Conservation (phyloP, 352 stramenopile species). For the Globisporangium cystogenes region DNA sequence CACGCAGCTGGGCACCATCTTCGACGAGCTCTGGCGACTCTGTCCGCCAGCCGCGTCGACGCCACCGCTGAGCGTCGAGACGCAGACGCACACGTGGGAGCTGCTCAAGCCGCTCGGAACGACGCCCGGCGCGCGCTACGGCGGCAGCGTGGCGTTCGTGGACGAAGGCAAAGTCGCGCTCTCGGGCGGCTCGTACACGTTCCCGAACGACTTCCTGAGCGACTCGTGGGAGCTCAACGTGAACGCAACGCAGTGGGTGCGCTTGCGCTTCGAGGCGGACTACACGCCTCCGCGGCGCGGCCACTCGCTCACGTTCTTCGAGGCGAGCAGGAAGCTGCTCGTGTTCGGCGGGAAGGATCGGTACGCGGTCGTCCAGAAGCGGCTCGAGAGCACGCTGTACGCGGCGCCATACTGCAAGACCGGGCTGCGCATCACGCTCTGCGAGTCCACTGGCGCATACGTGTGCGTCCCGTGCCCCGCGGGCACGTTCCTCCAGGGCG, state of each 20-base stretch:
- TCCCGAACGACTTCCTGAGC: slow-evolving; percentile 67
- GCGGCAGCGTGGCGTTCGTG: slow-evolving; percentile 41
- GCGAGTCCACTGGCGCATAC: slow-evolving; percentile 38
- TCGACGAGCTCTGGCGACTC: slow-evolving; percentile 65
- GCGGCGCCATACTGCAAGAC: slow-evolving; percentile 37
- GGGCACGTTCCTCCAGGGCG: slow-evolving; percentile 48
- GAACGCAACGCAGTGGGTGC: slow-evolving; percentile 62
- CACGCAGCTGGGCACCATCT: slow-evolving; percentile 36
- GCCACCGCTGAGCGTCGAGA: slow-evolving; percentile 24
- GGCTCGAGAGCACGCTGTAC: slow-evolving; percentile 48
- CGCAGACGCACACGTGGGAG: slow-evolving; percentile 48
- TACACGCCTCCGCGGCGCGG: slow-evolving; percentile 42
- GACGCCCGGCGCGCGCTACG: slow-evolving; percentile 50
- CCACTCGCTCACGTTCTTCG: slow-evolving; percentile 46
- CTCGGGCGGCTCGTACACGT: slow-evolving; percentile 60
- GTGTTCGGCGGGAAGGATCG: slow-evolving; percentile 64
- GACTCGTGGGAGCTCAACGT: slow-evolving; percentile 71
- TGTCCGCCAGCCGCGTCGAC: slow-evolving; percentile 22
- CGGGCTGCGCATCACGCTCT: slow-evolving; percentile 53
- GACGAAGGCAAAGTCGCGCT: slow-evolving; percentile 58
- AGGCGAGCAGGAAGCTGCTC: slow-evolving; percentile 22
- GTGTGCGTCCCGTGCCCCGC: slow-evolving; percentile 59
- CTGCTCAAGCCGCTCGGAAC: slow-evolving; percentile 39
- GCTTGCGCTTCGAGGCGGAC: slow-evolving; percentile 39
- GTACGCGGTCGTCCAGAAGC: slow-evolving; percentile 47